Evolutionary conservation across 495 filamentous ascomycete genomes (phyloP), one percentile per base, ranked within the genome.

Genomic region (Aspergillus cristatus): DNA sequence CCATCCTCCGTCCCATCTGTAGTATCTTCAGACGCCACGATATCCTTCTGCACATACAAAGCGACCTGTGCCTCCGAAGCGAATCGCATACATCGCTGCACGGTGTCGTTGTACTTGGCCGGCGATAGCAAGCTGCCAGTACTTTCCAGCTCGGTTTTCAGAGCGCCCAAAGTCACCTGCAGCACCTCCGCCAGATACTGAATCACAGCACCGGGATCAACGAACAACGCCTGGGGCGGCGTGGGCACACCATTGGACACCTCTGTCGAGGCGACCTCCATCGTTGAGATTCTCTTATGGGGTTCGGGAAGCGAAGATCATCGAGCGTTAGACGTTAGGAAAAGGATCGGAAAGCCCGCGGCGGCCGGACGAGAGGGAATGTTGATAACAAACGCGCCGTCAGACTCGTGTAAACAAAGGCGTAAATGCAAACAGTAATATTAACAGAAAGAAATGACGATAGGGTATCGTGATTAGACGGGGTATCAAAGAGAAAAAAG

Each of bases 11-110:
- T 56, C n/a, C 60, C 63, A 40, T 76, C 71, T 32, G 65, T 46
- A n/a, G n/a, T n/a, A 36, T 72, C 56, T 34, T 76, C 72, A n/a
- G 68, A 61, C 15, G 66, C 60, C 28, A 76, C 60, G 24, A 83
- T 54, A 50, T 94, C 85, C 62, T 94, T 94, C 51, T 86, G 82
- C 41, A 93, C 82, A 61, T 95, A 97, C 34, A 99, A 63, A 17
- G 81, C 86, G 28, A 81, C 74, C 66, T 94, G 86, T 33, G 83
- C 66, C 60, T 96, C 91, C 18, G 79, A 76, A 34, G 87, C 86
- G 58, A 94, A 99, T 49, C 90, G 79, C 43, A 76, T 80, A 61
- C 90, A 95, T 63, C 87, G 73, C 50, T 86, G 79, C 17, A 88
- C 63, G 0, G 91, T 97, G 38, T 97, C 89, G 25, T 67, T 60